A percentile compares a stretch with the other conserved stretches of the same genome.
phyloP scores from a whole-genome alignment of 2,329 filamentous ascomycete genomes.

The Xylariomycetidae sp. region DNA sequence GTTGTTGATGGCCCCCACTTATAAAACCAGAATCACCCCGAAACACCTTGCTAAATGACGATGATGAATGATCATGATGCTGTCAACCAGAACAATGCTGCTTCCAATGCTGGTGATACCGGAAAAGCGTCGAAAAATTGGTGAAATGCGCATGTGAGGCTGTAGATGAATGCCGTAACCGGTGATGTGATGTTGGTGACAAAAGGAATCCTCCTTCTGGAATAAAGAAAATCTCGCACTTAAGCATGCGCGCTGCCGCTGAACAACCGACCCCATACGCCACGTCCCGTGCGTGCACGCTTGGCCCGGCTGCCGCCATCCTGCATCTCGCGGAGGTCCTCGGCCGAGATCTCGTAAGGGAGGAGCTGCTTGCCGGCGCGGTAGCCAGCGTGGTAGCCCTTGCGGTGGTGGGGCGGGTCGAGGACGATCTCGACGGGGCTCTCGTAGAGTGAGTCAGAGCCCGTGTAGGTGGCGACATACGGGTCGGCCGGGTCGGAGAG shows the following conservation, averaged over 20 bases:
- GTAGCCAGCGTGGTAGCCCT: constrained; percentile 17
- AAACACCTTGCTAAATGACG: too few relatives aligned
- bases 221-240: constrained; percentile 1
- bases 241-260: constrained; percentile 32
- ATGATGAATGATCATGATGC: too few relatives aligned
- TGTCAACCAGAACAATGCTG: too few relatives aligned
- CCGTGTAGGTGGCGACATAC: constrained; percentile 31
- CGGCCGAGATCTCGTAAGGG: constrained; percentile 49
- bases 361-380: constrained; percentile 31
- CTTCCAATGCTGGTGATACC: too few relatives aligned
- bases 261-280: constrained; percentile 50
- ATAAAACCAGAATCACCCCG: too few relatives aligned
- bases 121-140: too few relatives aligned
- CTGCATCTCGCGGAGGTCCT: constrained; percentile 42
- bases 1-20: too few relatives aligned
- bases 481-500: constrained; percentile 33
- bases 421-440: constrained; percentile 43
- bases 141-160: too few relatives aligned
- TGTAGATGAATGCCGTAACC: constrained; percentile 7
- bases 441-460: constrained; percentile 41
- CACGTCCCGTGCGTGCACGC: constrained; percentile 40
- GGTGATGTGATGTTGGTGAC: constrained; percentile 7
- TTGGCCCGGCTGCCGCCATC: constrained; percentile 39
- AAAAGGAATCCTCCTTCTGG: constrained; percentile 4
- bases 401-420: constrained; percentile 28